Evolutionary conservation across 768 basidiomycete species (phyloP).

Genomic region (Thelephora aurantiotincta): DNA sequence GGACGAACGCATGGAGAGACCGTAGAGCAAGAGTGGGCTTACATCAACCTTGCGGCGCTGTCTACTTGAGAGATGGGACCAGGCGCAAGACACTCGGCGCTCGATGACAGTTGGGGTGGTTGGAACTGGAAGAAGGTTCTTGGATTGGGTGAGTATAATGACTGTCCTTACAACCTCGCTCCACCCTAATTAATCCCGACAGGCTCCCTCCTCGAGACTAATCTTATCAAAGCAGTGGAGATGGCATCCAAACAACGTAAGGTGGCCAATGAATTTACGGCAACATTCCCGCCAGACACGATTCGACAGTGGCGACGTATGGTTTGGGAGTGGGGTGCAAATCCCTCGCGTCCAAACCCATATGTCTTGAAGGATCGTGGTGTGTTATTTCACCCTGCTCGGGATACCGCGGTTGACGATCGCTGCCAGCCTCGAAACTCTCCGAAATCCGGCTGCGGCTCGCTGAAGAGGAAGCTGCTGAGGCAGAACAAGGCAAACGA

Average conservation of each 20-base stretch:
- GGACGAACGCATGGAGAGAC: conserved; percentile 22
- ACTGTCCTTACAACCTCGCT: conserved; percentile 14
- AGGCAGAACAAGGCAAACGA: neutral
- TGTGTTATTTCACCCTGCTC: neutral
- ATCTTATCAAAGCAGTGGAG: neutral
- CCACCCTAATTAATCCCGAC: conserved; percentile 19
- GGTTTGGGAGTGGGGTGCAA: conserved; percentile 13
- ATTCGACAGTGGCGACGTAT: conserved; percentile 9
- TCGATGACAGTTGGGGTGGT: conserved; percentile 11
- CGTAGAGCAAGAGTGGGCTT: conserved; percentile 11
- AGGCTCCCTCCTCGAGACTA: conserved; percentile 12
- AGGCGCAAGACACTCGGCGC: conserved; percentile 3
- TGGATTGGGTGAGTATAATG: conserved; percentile 9
- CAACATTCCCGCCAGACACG: neutral
- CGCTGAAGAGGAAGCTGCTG: conserved; percentile 12
- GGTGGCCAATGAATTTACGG: neutral
- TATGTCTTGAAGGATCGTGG: neutral
- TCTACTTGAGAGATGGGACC: conserved; percentile 9
- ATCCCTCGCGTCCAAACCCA: conserved; percentile 11
- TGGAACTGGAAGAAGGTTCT: conserved; percentile 18
- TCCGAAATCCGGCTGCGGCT: conserved; percentile 11
- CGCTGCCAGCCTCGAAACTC: conserved; percentile 5
- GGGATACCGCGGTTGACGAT: neutral
- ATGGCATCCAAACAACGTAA: neutral
- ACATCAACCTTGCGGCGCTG: conserved; percentile 3